phyloP scores from a whole-genome alignment of 192 early-diverging fungal species.

The Coemansia sp. region DNA sequence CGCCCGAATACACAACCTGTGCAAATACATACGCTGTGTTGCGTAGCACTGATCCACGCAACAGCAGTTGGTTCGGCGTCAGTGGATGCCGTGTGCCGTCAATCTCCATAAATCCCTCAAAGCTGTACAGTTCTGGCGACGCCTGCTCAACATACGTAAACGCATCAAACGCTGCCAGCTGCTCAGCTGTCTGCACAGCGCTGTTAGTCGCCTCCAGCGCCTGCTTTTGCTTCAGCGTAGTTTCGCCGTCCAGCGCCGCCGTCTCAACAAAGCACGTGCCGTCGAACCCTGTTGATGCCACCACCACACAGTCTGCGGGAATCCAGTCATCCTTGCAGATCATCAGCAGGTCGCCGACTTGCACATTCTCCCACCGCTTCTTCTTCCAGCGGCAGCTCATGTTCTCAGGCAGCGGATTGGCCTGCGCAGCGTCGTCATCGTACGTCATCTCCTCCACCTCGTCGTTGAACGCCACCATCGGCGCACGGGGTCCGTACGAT shows the following conservation, averaged over 20 bases:
- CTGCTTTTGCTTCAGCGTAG: slow-evolving; percentile 83
- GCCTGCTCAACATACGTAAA: slow-evolving; percentile 68
- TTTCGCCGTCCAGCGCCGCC: slow-evolving; percentile 83
- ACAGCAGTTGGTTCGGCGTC: slow-evolving; percentile 76
- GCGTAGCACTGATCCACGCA: slow-evolving; percentile 80
- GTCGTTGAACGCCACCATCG: slow-evolving; percentile 43
- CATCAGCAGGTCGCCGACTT: slow-evolving; percentile 75
- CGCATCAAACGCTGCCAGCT: slow-evolving; percentile 46
- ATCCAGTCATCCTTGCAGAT: slow-evolving; percentile 79
- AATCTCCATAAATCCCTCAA: slow-evolving; percentile 76
- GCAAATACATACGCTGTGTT: slow-evolving; percentile 82
- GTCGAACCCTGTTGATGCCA: slow-evolving; percentile 68
- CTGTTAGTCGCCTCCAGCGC: slow-evolving; percentile 62
- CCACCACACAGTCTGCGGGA: slow-evolving; percentile 76
- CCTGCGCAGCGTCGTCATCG: slow-evolving; percentile 8
- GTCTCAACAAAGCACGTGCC: slow-evolving; percentile 86
- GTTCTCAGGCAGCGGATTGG: slow-evolving; percentile 39
- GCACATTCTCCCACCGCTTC: slow-evolving; percentile 61
- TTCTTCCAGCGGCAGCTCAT: slow-evolving; percentile 56
- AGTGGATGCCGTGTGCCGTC: slow-evolving; percentile 61
- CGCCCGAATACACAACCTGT: slow-evolving; percentile 71
- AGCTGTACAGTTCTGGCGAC: slow-evolving; percentile 78
- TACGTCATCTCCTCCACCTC: slow-evolving; percentile 27
- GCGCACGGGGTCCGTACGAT: slow-evolving; percentile 3
- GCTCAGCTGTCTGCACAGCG: slow-evolving; percentile 51